phyloP scores from a whole-genome alignment of 2,329 filamentous ascomycete species.

The Coniochaeta sp. region DNA sequence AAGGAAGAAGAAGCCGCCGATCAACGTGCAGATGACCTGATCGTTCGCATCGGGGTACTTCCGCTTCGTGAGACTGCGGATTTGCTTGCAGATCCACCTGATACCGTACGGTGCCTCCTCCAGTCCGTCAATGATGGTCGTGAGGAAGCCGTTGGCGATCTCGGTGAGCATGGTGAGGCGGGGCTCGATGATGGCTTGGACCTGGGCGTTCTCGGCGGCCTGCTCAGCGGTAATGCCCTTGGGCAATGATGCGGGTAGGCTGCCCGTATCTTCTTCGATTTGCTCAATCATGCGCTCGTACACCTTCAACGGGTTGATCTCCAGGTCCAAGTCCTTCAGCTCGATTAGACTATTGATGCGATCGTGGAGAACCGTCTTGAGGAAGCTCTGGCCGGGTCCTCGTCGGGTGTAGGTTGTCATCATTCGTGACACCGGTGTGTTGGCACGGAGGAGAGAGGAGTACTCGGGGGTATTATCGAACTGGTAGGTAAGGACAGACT shows the following conservation, averaged over 20 bases:
- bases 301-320: constrained; percentile 97
- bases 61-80: constrained; percentile 86
- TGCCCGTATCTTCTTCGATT: constrained; percentile 82
- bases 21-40: constrained; percentile 92
- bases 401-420: constrained; percentile 98
- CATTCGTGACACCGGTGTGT: constrained; percentile 97
- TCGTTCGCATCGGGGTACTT: constrained; percentile 98
- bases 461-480: constrained; percentile 98
- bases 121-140: constrained; percentile 88
- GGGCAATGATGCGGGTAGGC: constrained; percentile 69
- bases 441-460: constrained; percentile 89
- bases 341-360: constrained; percentile 95
- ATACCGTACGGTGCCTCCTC: constrained; percentile 97
- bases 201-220: constrained; percentile 84
- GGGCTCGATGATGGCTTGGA: constrained; percentile 92
- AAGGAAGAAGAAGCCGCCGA: constrained; percentile 97
- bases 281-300: constrained; percentile 95
- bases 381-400: constrained; percentile 93
- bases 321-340: constrained; percentile 84
- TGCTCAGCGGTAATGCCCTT: constrained; percentile 90
- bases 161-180: constrained; percentile 89
- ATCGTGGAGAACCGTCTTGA: constrained; percentile 87
- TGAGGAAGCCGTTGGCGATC: constrained; percentile 88
- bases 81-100: constrained; percentile 99
- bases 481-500: constrained; percentile 96